Evolutionary conservation across 768 basidiomycete genomes (phyloP), one percentile per base, ranked within the genome.

Genomic region (Tulasnella sp.): DNA sequence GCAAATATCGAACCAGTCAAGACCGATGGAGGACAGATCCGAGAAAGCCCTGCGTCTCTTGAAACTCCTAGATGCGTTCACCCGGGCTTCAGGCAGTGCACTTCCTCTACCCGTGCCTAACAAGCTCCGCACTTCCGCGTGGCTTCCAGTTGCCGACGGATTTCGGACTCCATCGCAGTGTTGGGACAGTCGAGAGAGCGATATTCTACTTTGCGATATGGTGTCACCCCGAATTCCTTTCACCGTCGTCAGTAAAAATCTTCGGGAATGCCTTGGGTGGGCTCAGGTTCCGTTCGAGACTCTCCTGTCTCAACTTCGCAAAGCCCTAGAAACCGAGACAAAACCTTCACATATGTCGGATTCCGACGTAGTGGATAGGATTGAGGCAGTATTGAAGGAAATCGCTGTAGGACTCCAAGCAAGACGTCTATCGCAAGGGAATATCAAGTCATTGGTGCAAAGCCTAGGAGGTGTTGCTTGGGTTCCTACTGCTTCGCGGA

Each of bases 251-350:
- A 54, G n/a, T 34, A 7, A 28, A 22, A 3, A 34, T 31, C 54
- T 78, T 18, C 77, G 77, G 34, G 58, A 78, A 4, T 34, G 18
- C 11, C 54, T 78, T 42, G 77, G 77, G 24, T 78, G 77, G 77
- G 7, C 7, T 6, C 28, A 16, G 8, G 50, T 78, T 31, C 58
- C 54, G 8, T 78, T 60, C 58, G 77, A 40, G 14, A 40, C 41
- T 20, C 58, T 78, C 40, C 46, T 44, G 4, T n/a, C 24, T 8
- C 77, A 78, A 22, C 54, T 60, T 34, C 42, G 3, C n/a, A 41
- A 50, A 31, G 77, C 31, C 12, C 48, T 78, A 3, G 60, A 64
- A 24, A n/a, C 60, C 3, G 8, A 28, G 6, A 1, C 60, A 24
- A 31, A 8, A 2, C 1, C 24, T 3, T 64, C 60, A 9, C 20